A percentile compares a stretch with the other conserved stretches of the same genome.
phyloP scores from a whole-genome alignment of 345 rosid genomes.

The Acer negundo region DNA sequence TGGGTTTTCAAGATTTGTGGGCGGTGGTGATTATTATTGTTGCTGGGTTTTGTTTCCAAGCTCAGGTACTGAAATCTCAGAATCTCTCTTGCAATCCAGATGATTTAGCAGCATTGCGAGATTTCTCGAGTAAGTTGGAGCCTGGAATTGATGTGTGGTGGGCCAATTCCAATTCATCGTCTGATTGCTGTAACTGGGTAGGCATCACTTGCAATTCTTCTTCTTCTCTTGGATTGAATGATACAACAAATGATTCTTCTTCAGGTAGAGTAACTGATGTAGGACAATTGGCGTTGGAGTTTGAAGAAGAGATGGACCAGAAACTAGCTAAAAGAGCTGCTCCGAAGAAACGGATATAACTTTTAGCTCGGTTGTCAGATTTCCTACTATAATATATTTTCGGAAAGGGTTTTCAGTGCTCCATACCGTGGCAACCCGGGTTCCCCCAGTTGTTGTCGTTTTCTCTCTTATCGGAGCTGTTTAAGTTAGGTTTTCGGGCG shows the following conservation, averaged over 20 bases:
- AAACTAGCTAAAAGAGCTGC: no score
- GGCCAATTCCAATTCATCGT: conserved; percentile 29
- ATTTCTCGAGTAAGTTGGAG: conserved; percentile 41
- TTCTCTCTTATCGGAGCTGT: no score
- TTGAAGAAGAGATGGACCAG: no score
- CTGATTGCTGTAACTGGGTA: conserved; percentile 62
- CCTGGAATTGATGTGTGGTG: conserved; percentile 46
- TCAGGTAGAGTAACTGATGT: conserved; percentile 53
- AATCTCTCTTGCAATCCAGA: conserved; percentile 44
- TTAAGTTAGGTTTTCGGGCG: no score
- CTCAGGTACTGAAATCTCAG: conserved; percentile 38
- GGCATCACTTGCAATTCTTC: conserved; percentile 60
- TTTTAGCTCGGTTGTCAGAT: no score
- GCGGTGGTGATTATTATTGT: conserved; percentile 29
- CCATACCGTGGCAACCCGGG: no score
- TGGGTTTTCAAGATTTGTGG: conserved; percentile 48
- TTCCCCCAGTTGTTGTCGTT: no score
- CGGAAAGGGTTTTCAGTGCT: no score
- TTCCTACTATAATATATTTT: no score
- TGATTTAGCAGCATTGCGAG: conserved; percentile 54
- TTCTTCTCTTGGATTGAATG: conserved; percentile 36
- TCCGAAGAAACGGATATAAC: no score
- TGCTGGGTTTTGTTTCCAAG: conserved; percentile 34
- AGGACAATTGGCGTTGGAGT: no score
- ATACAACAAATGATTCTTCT: conserved; percentile 6